These are phyloP conservation scores for Puccinia novopanici DNA, from an alignment of 1,284 basidiomycete genomes.

Conservation along the genomic window DNA sequence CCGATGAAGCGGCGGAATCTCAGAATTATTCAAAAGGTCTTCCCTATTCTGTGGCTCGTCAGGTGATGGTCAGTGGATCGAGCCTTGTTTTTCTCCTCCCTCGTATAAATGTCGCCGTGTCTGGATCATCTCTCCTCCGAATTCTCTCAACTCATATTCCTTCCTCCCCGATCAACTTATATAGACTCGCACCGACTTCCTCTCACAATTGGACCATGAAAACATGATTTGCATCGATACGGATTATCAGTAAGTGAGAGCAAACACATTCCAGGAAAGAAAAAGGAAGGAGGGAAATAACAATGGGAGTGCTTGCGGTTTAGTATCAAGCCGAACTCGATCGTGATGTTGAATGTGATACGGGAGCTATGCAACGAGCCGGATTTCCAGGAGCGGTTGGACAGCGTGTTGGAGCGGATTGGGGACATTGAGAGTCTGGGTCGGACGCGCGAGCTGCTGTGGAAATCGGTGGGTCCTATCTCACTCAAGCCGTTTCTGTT, in stretches of 20 bases:
- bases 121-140: background rate
- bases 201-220: conserved; percentile 49
- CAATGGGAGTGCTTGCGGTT: background rate
- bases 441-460: conserved; percentile 45
- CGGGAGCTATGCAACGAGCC: conserved; percentile 42
- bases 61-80: conserved; percentile 40
- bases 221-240: conserved; percentile 48
- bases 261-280: no score
- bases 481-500: background rate
- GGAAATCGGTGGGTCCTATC: conserved; percentile 31
- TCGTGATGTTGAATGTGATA: conserved; percentile 46
- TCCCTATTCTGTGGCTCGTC: conserved; percentile 33
- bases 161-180: background rate
- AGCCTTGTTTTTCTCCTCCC: background rate
- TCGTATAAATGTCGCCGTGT: background rate
- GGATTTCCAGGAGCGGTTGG: conserved; percentile 42
- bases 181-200: conserved; percentile 48
- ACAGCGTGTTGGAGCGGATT: conserved; percentile 44
- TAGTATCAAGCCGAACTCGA: conserved; percentile 44
- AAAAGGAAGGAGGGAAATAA: background rate
- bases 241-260: conserved; percentile 43
- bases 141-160: no score
- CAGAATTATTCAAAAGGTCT: conserved; percentile 26
- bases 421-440: conserved; percentile 48
- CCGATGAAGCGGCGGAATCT: conserved; percentile 27